These are phyloP conservation scores for Allomyces javanicus DNA, from an alignment of 192 early-diverging fungal genomes.

Conservation along the genomic window DNA sequence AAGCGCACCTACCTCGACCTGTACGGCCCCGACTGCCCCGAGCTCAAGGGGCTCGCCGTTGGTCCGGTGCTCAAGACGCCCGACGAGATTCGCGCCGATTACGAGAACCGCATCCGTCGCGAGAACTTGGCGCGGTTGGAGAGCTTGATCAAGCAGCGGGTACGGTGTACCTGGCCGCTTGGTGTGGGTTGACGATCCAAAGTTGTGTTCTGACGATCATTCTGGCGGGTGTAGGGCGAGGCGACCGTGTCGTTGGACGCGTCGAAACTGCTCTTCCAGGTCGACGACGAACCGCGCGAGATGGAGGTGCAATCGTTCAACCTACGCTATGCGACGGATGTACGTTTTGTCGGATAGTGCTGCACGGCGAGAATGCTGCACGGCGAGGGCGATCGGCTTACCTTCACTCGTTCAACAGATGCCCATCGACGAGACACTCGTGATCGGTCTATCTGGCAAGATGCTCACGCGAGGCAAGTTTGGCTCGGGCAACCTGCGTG, in stretches of 20 bases:
- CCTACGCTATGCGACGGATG: background rate
- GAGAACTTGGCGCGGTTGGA: background rate
- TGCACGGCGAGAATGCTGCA: too few relatives aligned
- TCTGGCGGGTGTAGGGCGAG: background rate
- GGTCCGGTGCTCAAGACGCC: constrained; percentile 1
- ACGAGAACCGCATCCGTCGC: background rate
- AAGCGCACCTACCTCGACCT: constrained; percentile 1
- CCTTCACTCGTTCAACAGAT: background rate
- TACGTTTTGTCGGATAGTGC: background rate
- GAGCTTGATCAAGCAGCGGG: background rate
- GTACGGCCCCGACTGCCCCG: background rate
- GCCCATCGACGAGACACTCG: background rate
- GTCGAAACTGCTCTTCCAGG: background rate
- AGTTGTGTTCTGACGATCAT: too few relatives aligned
- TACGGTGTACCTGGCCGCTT: background rate
- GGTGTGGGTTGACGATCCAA: too few relatives aligned
- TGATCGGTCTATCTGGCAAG: background rate
- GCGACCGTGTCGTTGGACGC: background rate
- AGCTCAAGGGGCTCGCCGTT: background rate
- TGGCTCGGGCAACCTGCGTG: background rate
- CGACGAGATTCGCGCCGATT: constrained; percentile 2
- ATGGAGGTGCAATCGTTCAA: background rate
- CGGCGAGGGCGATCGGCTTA: too few relatives aligned
- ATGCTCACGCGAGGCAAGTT: background rate
- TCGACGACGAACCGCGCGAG: background rate